Evolutionary conservation across 2,329 filamentous ascomycete genomes (phyloP).

Genomic region (Cladosporium sphaerospermum): DNA sequence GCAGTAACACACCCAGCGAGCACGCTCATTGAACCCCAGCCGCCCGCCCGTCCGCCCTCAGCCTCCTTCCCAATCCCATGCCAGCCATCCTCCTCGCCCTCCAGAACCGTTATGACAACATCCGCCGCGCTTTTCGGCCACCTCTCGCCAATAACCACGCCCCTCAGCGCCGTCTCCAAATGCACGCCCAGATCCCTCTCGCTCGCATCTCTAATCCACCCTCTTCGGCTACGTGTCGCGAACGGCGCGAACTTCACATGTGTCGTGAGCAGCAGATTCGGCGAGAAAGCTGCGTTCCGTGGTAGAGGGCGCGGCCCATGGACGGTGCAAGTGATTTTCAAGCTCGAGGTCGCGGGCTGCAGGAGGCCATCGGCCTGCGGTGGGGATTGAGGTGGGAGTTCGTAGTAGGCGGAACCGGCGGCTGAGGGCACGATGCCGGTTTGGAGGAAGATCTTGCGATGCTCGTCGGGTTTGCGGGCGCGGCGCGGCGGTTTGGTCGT

Average conservation of each 20-base stretch:
- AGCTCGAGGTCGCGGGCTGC: constrained; percentile 51
- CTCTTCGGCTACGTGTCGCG: constrained; percentile 72
- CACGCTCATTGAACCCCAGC: constrained; percentile 85
- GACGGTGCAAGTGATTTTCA: constrained; percentile 89
- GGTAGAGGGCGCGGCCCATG: constrained; percentile 89
- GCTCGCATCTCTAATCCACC: constrained; percentile 76
- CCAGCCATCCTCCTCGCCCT: constrained; percentile 79
- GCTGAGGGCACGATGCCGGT: constrained; percentile 90
- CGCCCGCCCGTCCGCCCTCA: constrained; percentile 37
- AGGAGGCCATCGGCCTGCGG: constrained; percentile 30
- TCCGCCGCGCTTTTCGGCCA: constrained; percentile 99
- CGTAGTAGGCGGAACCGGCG: constrained; percentile 84
- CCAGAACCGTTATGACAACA: constrained; percentile 84
- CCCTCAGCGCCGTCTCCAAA: constrained; percentile 81
- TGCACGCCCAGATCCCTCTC: constrained; percentile 89
- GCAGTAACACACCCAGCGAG: constrained; percentile 89
- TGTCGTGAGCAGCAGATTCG: constrained; percentile 83
- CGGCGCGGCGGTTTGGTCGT: constrained; percentile 43
- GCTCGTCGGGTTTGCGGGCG: constrained; percentile 59
- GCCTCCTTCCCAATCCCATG: constrained; percentile 47
- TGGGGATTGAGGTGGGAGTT: constrained; percentile 43
- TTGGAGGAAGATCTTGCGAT: constrained; percentile 84
- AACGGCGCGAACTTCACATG: constrained; percentile 97
- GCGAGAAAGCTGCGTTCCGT: constrained; percentile 82
- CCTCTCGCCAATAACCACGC: constrained; percentile 83